Conservation (phyloP, 345 rosid genomes). For the Eucalyptus pauciflora region DNA sequence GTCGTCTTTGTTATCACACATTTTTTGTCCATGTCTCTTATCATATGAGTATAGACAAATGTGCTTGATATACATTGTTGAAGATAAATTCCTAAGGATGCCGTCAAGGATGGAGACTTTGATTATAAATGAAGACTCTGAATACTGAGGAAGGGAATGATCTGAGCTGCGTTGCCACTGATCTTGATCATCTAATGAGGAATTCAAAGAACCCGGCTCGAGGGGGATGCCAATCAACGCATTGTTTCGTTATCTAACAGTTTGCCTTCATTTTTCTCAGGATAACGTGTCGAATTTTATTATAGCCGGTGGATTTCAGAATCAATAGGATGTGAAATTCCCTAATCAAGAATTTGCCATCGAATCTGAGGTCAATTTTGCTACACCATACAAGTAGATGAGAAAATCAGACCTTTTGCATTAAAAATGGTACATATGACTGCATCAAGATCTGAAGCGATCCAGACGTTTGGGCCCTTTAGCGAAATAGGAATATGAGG, state of each 20-base stretch:
- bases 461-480: not conserved
- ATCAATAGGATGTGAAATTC: not conserved
- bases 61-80: not conserved
- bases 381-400: not conserved
- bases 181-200: not conserved
- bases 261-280: not conserved
- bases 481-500: not conserved
- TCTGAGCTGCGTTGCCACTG: not conserved
- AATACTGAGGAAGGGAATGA: not conserved
- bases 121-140: not conserved
- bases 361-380: not conserved
- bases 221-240: not conserved
- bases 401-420: not conserved
- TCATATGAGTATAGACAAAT: not conserved
- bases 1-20: not conserved
- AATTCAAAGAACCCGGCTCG: not conserved
- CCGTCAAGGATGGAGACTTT: not conserved
- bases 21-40: not conserved
- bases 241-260: no score
- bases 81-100: not conserved
- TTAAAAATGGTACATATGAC: no score
- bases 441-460: not conserved
- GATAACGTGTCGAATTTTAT: not conserved
- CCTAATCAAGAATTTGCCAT: not conserved
- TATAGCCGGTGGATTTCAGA: not conserved